Base-by-base conservation (phyloP, 2,329 filamentous ascomycete species). In the Claviceps digitariae region DNA sequence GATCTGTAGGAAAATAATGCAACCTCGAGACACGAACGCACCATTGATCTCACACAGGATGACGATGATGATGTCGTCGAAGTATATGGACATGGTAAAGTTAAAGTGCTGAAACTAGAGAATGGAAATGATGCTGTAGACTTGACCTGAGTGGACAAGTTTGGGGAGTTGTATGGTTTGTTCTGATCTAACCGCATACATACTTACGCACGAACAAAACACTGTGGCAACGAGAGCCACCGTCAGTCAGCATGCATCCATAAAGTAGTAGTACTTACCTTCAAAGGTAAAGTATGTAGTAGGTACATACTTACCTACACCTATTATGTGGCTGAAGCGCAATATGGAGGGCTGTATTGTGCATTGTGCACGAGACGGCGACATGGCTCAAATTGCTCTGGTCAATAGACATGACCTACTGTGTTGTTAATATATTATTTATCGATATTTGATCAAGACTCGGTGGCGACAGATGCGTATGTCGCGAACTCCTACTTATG, bases 1-100 rank as follows among this genome's bases (percentile, higher is more conserved):
- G 48, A n/a, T 20, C 12, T 15, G 17, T 44, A 51, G 40, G 48
- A 50, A 20, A 15, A 46, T 3, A 29, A 53, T 6, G 8, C 4
- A 10, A 8, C 29, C 21, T 7, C 21, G 15, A 15, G 6, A 38
- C 10, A 20, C 41, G 52, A 48, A 17, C 52, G 50, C 4, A 53
- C 52, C 17, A 52, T 57, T n/a, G 56, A 57, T 40, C 52, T 56
- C 17, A 55, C 56, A 20, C 46, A 53, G 9, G 50, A 53, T 27
- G 48, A 47, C 8, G n/a, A 2, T 38, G 36, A 15, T 36, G 34
- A 38, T 6, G 8, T 3, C 10, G 29, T 46, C 15, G 23, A 46
- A 34, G 31, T 40, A n/a, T 40, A 5, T 9, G 23, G 48, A n/a
- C 3, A 31, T 41, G 12, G 43, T 7, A 12, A 15, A 9, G 23